Conservation (phyloP, 2,329 filamentous ascomycete species). For the Aspergillus pseudonomiae region DNA sequence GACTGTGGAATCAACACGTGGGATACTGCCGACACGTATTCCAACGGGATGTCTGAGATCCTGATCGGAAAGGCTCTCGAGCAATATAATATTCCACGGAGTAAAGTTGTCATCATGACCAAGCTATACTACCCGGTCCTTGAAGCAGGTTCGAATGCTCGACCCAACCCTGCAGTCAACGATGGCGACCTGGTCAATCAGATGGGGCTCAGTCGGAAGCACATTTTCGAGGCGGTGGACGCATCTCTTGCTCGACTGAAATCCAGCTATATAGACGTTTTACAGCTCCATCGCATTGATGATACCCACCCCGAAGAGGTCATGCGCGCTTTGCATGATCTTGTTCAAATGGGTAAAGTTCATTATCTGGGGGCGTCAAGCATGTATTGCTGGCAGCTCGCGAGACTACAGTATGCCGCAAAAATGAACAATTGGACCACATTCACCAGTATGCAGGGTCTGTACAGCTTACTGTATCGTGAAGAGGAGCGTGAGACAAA, state of each 20-base stretch:
- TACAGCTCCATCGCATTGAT: background rate
- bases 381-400: background rate
- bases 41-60: background rate
- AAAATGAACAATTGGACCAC: background rate
- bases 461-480: background rate
- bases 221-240: background rate
- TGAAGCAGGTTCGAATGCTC: background rate
- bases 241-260: background rate
- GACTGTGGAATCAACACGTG: background rate
- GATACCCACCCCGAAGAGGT: background rate
- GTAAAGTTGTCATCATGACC: background rate
- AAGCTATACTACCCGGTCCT: background rate
- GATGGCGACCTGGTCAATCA: background rate
- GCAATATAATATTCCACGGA: background rate
- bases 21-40: background rate
- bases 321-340: background rate
- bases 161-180: background rate
- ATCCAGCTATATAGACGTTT: background rate
- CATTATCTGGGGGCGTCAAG: background rate
- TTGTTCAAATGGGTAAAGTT: background rate
- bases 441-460: background rate
- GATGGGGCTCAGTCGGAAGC: background rate
- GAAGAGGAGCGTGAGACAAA: background rate
- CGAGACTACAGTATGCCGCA: background rate
- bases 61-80: background rate